Percentiles rank a stretch among this genome's conserved stretches.
Evolutionary conservation across 2,329 filamentous ascomycete species (phyloP).

Genomic region (Lasiodiplodia gonubiensis): DNA sequence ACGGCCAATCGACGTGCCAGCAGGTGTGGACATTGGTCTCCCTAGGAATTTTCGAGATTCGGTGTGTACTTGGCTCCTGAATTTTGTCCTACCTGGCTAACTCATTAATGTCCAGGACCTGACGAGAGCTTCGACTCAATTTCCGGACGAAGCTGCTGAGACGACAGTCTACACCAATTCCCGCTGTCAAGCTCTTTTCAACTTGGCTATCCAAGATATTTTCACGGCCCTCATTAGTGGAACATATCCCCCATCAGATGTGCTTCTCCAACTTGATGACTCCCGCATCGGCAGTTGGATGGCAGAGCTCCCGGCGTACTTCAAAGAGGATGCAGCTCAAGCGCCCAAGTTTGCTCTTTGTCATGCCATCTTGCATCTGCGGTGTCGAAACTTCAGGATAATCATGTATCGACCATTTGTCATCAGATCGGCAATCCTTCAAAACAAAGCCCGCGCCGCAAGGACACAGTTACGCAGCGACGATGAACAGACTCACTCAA

Average conservation of each 20-base stretch:
- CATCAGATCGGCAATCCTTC: conserved; percentile 45
- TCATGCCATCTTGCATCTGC: conserved; percentile 54
- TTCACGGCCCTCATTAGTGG: conserved; percentile 55
- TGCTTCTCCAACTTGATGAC: conserved; percentile 51
- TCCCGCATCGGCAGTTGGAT: conserved; percentile 49
- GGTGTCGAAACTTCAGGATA: conserved; percentile 54
- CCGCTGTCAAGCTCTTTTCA: conserved; percentile 53
- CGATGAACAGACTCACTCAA: background rate
- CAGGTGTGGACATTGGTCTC: conserved; percentile 51
- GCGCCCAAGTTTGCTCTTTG: conserved; percentile 48
- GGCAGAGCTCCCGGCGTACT: conserved; percentile 46
- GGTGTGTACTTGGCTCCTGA: conserved; percentile 31
- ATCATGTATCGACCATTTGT: conserved; percentile 57
- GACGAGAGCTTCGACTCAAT: background rate
- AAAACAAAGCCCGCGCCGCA: background rate
- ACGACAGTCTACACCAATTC: conserved; percentile 55
- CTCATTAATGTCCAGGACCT: conserved; percentile 4
- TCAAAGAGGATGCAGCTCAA: conserved; percentile 40
- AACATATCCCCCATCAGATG: conserved; percentile 48
- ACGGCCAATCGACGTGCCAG: conserved; percentile 55
- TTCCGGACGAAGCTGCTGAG: conserved; percentile 20
- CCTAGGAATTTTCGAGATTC: conserved; percentile 55
- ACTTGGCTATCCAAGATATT: conserved; percentile 52
- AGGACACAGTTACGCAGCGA: background rate
- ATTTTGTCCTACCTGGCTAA: background rate